Base-by-base conservation (phyloP, 192 early-diverging fungal species). In the Phycomyces blakesleeanus region DNA sequence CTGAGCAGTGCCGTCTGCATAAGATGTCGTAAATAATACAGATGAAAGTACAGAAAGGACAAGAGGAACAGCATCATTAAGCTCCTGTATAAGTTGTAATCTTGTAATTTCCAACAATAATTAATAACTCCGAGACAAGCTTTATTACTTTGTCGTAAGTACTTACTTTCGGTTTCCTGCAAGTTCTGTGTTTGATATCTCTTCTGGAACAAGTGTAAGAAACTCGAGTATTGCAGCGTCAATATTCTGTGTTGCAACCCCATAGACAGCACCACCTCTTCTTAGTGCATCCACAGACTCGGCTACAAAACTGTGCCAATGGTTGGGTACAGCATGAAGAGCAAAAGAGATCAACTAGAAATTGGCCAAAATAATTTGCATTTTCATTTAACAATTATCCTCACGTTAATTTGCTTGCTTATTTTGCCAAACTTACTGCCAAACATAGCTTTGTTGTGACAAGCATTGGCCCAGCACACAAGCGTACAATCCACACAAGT, bases 181-280 rank as follows among this genome's bases (percentile, higher is more conserved):
- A 16, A 84, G 61, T 25, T 84, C 77, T 24, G 72, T 71, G 10
- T 74, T 78, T 10, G 72, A 57, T 39, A 82, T 61, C 39, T 84
- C 83, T 60, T 84, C 80, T n/a, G 83, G 80, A 4, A 84, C 55
- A 29, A 84, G 65, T 10, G 78, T 84, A 14, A 84, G 51, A 54
- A 80, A 82, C 40, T 84, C 83, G 3, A 84, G 59, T 15, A 82
- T 34, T 2, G 72, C 55, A n/a, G 67, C 16, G 20, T 84, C 61
- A 54, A 75, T 72, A 37, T 59, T 42, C 56, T 61, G 25, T 47
- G 61, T 25, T 51, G 60, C 59, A 47, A 69, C 29, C 38, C 60
- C 26, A 22, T 57, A 55, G n/a, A 47, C 51, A 12, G 57, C 39
- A 21, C 52, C 67, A 14, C 73, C 68, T 5, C 72, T 42, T 34